Percentiles rank a stretch among this genome's conserved stretches.
These are phyloP conservation scores for Arthrobotrys musiformis DNA, from an alignment of 2,329 filamentous ascomycete genomes.

Conservation along the genomic window DNA sequence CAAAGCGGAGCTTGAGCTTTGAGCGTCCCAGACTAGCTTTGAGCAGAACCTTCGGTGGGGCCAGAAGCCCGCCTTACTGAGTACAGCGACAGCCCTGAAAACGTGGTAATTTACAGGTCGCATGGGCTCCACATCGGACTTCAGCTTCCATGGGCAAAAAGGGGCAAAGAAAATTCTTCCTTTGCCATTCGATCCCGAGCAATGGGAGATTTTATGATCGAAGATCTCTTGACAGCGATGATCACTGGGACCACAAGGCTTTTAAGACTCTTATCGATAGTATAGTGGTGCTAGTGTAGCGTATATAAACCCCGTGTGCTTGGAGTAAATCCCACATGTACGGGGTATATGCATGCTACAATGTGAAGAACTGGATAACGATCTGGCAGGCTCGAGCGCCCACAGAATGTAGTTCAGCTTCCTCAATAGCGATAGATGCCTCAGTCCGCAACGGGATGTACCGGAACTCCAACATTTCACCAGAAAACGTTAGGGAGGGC, in stretches of 20 bases:
- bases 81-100: conserved; percentile 33
- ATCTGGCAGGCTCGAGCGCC: no score
- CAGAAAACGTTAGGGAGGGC: neutral
- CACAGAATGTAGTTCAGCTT: no score
- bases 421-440: no score
- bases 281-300: neutral
- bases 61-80: neutral
- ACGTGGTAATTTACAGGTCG: conserved; percentile 49
- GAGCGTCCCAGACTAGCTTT: no score
- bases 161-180: conserved; percentile 12
- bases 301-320: neutral
- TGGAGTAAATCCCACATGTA: no score
- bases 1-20: conserved; percentile 1
- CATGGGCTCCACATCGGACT: neutral
- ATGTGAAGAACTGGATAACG: no score
- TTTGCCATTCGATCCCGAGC: neutral
- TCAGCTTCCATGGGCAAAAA: neutral
- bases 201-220: neutral
- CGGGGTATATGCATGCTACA: no score
- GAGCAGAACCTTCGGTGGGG: neutral
- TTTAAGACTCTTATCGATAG: conserved; percentile 7
- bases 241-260: conserved; percentile 9
- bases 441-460: neutral
- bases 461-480: neutral
- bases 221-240: conserved; percentile 6